A percentile compares a stretch with the other conserved stretches of the same genome.
These are phyloP conservation scores for Aleurites moluccanus DNA, from an alignment of 441 rosid species.

Conservation along the genomic window DNA sequence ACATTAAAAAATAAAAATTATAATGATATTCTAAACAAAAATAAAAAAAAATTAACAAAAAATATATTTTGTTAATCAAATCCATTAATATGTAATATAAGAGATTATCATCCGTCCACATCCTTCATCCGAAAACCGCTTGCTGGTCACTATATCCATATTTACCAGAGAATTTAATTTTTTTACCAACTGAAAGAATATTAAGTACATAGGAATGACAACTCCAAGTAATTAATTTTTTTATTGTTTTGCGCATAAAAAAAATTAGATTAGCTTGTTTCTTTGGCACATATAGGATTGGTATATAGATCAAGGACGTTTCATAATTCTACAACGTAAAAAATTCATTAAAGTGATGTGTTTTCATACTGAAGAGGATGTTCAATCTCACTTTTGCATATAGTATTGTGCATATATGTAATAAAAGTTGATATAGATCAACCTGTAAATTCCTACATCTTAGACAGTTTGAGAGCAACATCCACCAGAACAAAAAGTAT, in stretches of 20 bases:
- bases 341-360: neutral
- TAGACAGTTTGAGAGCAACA: slow-evolving; percentile 84
- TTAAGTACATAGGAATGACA: neutral
- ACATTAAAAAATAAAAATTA: no score
- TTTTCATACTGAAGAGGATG: neutral
- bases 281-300: neutral
- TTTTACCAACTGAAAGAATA: neutral
- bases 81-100: no score
- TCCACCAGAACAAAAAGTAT: slow-evolving; percentile 65
- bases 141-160: no score
- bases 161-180: no score
- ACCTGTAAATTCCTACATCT: slow-evolving; percentile 87
- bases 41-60: no score
- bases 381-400: neutral
- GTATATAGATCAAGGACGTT: neutral
- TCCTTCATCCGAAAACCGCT: no score
- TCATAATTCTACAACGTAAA: neutral
- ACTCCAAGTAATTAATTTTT: neutral
- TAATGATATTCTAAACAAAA: no score
- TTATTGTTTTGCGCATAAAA: slow-evolving; percentile 26
- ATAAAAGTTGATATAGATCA: slow-evolving; percentile 92
- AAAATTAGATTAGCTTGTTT: slow-evolving; percentile 2
- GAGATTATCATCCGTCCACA: no score
- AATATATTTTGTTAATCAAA: no score
- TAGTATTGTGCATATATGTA: slow-evolving; percentile 41